phyloP scores from a whole-genome alignment of 768 basidiomycete species.

The Kwoniella bestiolae region DNA sequence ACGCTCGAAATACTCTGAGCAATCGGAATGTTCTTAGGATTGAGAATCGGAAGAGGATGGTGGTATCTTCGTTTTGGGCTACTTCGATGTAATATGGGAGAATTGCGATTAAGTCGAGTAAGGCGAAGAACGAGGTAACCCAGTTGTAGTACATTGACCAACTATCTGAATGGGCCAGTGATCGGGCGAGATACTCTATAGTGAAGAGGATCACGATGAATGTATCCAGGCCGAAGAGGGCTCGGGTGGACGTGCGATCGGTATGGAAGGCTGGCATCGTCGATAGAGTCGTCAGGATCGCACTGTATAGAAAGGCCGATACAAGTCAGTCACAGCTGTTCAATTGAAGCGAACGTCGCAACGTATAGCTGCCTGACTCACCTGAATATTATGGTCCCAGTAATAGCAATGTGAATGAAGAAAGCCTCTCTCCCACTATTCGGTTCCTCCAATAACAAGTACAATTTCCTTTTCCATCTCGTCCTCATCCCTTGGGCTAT shows the following conservation, averaged over 20 bases:
- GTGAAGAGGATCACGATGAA: constrained; percentile 83
- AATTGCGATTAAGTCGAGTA: constrained; percentile 83
- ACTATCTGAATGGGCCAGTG: constrained; percentile 71
- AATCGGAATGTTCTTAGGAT: constrained; percentile 88
- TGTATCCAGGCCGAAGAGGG: constrained; percentile 89
- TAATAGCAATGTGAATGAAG: constrained; percentile 71
- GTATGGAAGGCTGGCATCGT: constrained; percentile 58
- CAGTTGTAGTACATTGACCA: constrained; percentile 62
- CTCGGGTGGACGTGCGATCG: constrained; percentile 63
- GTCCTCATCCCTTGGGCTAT: constrained; percentile 42
- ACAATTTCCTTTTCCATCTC: constrained; percentile 69
- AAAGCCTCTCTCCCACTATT: constrained; percentile 77
- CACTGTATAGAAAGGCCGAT: constrained; percentile 31
- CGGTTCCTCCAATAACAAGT: constrained; percentile 77
- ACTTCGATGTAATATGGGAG: constrained; percentile 89
- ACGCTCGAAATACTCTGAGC: constrained; percentile 84
- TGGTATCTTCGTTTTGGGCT: constrained; percentile 80
- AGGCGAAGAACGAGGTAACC: constrained; percentile 69
- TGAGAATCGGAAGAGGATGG: constrained; percentile 85
- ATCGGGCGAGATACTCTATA: constrained; percentile 65
- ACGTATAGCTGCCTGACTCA: constrained; percentile 26
- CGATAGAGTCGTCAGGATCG: constrained; percentile 55
- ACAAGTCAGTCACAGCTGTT: not conserved
- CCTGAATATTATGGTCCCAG: constrained; percentile 69
- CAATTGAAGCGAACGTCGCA: too few relatives aligned